A percentile compares a stretch with the other conserved stretches of the same genome.
phyloP scores from a whole-genome alignment of 305 asterid genomes.

The Solanum hybrid region DNA sequence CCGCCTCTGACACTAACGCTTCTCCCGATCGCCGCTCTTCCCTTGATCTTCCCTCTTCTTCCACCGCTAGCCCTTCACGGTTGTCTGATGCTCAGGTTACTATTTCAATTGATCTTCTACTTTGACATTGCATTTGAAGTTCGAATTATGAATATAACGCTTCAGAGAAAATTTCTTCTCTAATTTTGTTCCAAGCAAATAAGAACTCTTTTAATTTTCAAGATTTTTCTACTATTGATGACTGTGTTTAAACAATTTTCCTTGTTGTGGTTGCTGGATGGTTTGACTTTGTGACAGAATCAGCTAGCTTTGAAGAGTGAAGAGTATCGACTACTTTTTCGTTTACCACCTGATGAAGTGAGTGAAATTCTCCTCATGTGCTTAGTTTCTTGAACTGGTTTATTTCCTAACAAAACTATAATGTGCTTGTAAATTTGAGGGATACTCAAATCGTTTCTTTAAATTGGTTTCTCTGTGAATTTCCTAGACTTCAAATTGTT shows the following conservation, averaged over 20 bases:
- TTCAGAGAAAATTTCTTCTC: not conserved
- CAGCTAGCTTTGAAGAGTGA: conserved; percentile 57
- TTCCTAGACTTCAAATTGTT: not conserved
- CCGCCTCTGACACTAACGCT: conserved; percentile 23
- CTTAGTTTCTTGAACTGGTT: not conserved
- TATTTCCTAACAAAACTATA: not conserved
- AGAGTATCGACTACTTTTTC: conserved; percentile 90
- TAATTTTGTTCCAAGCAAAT: not conserved
- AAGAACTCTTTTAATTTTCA: not conserved
- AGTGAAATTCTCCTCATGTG: conserved; percentile 17
- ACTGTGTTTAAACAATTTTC: not conserved
- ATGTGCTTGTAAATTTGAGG: not conserved
- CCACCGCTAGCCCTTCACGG: conserved; percentile 44
- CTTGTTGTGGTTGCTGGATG: not conserved
- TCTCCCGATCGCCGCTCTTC: conserved; percentile 35
- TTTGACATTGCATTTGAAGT: not conserved
- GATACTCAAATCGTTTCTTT: not conserved
- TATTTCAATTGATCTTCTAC: not conserved
- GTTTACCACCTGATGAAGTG: conserved; percentile 88
- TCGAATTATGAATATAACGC: not conserved
- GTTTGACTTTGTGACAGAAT: conserved; percentile 35
- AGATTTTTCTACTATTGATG: not conserved
- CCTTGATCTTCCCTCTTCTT: conserved; percentile 21
- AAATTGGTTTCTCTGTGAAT: not conserved
- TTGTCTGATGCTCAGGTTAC: conserved; percentile 32